Evolutionary conservation across 139 green algal genomes (phyloP).

Genomic region (Volvox reticuliferus): DNA sequence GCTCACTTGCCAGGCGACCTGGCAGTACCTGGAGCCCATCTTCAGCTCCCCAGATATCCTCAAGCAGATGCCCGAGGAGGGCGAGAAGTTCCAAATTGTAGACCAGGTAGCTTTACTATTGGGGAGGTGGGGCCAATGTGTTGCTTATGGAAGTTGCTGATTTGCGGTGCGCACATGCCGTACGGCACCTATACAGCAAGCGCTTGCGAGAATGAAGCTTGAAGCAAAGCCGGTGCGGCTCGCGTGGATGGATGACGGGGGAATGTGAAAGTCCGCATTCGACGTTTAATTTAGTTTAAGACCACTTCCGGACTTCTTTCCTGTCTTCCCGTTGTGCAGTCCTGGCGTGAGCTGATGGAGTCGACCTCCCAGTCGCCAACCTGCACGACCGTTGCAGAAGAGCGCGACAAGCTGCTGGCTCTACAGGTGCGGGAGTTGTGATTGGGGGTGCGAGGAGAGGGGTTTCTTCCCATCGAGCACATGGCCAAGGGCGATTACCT

Average conservation of each 20-base stretch:
- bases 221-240: too few species aligned
- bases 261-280: too few species aligned
- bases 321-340: constrained; percentile 43
- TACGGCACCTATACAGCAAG: too few species aligned
- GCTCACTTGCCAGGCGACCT: constrained; percentile 84
- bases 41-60: constrained; percentile 89
- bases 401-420: constrained; percentile 52
- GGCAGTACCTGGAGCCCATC: constrained; percentile 93
- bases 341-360: constrained; percentile 82
- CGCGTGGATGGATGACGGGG: too few species aligned
- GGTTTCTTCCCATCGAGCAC: too few species aligned
- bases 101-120: constrained; percentile 34
- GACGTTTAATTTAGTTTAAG: too few species aligned
- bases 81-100: constrained; percentile 84
- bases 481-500: too few species aligned
- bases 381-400: constrained; percentile 15
- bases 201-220: too few species aligned
- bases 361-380: constrained; percentile 25
- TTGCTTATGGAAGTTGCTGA: too few species aligned
- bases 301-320: too few species aligned
- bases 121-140: too few species aligned
- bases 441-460: background rate
- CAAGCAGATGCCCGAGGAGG: constrained; percentile 90
- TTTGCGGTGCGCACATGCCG: too few species aligned
- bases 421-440: constrained; percentile 45